Evolutionary conservation across 2,329 filamentous ascomycete species (phyloP), one percentile per base, ranked within the genome.

Genomic region (Fusarium continuum): DNA sequence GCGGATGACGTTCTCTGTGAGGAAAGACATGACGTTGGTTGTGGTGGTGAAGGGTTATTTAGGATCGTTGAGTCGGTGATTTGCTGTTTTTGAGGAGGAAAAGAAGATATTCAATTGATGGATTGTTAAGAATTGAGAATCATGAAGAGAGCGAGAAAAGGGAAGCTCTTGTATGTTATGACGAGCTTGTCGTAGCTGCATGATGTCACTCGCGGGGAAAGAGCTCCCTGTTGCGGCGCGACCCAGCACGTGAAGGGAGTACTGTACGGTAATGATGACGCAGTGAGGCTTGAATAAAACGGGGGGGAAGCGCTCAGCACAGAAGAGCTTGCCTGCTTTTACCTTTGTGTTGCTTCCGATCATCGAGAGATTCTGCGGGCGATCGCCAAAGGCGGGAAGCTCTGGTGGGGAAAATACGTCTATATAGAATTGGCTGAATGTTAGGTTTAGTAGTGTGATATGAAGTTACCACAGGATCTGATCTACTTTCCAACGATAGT

Each of bases 1-100:
- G 73, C 83, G 80, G 65, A 76, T 56, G 63, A 78, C 69, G 57
- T 76, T 72, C 70, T 82, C 74, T 57, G 82, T 79, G 76, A 86
- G 75, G 75, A 82, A 83, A 46, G 84, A 85, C 84, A 87, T 87
- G 55, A 29, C 58, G 34, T 14, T 38, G 38, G 8, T 35, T 16
- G 28, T 38, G 52, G 5, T 48, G 31, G 51, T 58, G 32, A 56
- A 16, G 34, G 32, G 23, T 23, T 34, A 11, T 13, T 20, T 20
- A 38, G 16, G 29, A 25, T 39, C 4, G 31, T 36, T 16, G 20
- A 17, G 14, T 28, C 32, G 28, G 38, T 34, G 14, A 38, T 29
- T 26, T 20, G 4, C n/a, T n/a, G n/a, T n/a, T n/a, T 36, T 17
- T 29, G 11, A 13, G 8, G 19, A 38, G 26, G 13, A 16, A n/a